phyloP scores from a whole-genome alignment of 441 rosid genomes.

The Mallotus repandus region DNA sequence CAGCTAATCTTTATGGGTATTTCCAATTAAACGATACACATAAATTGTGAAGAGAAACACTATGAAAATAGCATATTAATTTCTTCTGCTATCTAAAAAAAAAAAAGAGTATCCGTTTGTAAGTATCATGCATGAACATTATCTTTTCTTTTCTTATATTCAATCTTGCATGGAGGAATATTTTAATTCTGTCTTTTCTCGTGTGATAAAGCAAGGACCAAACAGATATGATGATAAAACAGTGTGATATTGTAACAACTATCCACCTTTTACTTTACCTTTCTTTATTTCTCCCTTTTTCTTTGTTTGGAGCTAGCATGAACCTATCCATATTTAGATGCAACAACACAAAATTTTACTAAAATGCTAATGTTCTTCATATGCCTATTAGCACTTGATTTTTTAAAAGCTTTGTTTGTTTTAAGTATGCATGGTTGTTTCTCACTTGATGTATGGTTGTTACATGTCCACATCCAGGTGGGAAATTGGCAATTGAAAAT shows the following conservation, averaged over 20 bases:
- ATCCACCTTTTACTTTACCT: background rate
- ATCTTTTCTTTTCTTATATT: no score
- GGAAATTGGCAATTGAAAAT: background rate
- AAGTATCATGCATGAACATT: no score
- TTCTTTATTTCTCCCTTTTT: background rate
- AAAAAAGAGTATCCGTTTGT: no score
- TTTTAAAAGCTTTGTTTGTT: background rate
- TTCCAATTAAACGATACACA: no score
- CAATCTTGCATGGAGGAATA: slow-evolving; percentile 27
- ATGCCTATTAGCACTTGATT: background rate
- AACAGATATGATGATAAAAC: background rate
- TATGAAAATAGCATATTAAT: no score
- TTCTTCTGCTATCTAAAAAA: no score
- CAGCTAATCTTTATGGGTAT: no score
- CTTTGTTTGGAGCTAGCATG: background rate
- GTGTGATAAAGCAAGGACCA: slow-evolving; percentile 9
- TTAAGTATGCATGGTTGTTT: background rate
- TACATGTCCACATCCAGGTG: slow-evolving; percentile 11
- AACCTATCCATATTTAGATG: slow-evolving; percentile 8
- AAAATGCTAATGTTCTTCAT: background rate
- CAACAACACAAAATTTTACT: background rate
- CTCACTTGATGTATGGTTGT: background rate
- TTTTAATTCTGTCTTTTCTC: slow-evolving; percentile 25
- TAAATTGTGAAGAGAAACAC: no score
- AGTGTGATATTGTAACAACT: background rate